Evolutionary conservation across 2,329 filamentous ascomycete genomes (phyloP), one percentile per base, ranked within the genome.

Genomic region (Daldinia sp.): DNA sequence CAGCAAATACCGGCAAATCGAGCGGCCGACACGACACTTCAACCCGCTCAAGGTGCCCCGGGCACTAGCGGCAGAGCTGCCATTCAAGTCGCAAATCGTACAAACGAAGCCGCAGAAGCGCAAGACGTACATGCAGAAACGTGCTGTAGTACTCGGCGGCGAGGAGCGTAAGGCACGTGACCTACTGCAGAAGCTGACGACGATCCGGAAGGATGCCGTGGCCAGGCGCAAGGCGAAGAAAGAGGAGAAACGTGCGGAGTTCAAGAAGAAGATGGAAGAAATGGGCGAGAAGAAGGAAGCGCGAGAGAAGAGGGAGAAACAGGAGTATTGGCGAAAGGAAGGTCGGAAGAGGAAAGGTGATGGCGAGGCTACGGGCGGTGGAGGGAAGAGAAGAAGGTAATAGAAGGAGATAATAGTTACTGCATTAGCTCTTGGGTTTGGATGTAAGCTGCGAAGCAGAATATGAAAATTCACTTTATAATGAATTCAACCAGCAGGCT

Each of bases 281-380:
- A 88, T 89, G 73, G 84, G 88, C 73, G 93, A 96, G 85, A 96
- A 93, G 87, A 91, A 92, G 80, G 86, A 85, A 60, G 92, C 89
- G 63, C 83, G 94, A 53, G 94, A 98, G 83, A 96, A 94, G 87
- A 87, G 88, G 72, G 94, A 99, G 81, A 90, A 88, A 75, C 90
- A 96, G 77, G 94, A 97, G 71, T 99, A 88, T 75, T 99, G 95
- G 95, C 84, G 88, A 72, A 89, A 88, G 72, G 96, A 99, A 79
- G 95, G 95, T 8, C 92, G 90, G 81, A 87, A 87, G 80, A 78
- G 85, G 66, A 80, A 78, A 57, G 77, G 78, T 1, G 77, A 73
- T 1, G 78, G 78, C 4, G 78, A 77, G 1, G 78, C 74, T 6
- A 78, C 74, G 10, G 79, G 75, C 4, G 76, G 76, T 6, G 77